phyloP scores from a whole-genome alignment of 495 filamentous ascomycete genomes.

The Aspergillus sclerotioniger region DNA sequence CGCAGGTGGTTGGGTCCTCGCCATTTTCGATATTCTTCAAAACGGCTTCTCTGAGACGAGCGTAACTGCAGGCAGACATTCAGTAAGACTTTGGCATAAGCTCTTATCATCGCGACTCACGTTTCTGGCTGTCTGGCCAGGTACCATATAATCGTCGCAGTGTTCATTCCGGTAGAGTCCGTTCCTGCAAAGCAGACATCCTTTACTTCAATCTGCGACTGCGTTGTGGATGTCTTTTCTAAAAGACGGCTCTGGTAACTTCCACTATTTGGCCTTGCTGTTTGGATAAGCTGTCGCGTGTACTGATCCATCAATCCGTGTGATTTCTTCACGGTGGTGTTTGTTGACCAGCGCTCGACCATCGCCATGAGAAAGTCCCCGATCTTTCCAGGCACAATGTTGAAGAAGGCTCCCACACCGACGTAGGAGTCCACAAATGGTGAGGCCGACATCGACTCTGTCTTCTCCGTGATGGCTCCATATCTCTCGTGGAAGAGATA shows the following conservation, averaged over 20 bases:
- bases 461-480: constrained; percentile 36
- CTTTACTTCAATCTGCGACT: constrained; percentile 46
- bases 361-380: constrained; percentile 36
- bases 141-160: constrained; percentile 43
- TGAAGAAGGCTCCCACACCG: constrained; percentile 49
- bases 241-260: constrained; percentile 51
- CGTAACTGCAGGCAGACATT: constrained; percentile 25
- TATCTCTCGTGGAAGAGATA: constrained; percentile 48
- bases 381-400: constrained; percentile 31
- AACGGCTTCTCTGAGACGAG: constrained; percentile 35
- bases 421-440: constrained; percentile 47
- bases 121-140: constrained; percentile 39
- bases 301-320: constrained; percentile 39
- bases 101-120: constrained; percentile 23
- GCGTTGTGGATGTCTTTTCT: constrained; percentile 33
- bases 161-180: constrained; percentile 46
- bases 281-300: constrained; percentile 32
- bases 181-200: constrained; percentile 38
- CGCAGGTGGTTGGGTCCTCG: constrained; percentile 31
- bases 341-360: constrained; percentile 24
- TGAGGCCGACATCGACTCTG: constrained; percentile 29
- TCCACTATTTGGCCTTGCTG: constrained; percentile 21
- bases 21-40: constrained; percentile 16
- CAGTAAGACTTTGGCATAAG: not conserved
- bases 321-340: constrained; percentile 25